Evolutionary conservation across 805 yeast genomes (phyloP).

Genomic region (Pichia paraexigua): DNA sequence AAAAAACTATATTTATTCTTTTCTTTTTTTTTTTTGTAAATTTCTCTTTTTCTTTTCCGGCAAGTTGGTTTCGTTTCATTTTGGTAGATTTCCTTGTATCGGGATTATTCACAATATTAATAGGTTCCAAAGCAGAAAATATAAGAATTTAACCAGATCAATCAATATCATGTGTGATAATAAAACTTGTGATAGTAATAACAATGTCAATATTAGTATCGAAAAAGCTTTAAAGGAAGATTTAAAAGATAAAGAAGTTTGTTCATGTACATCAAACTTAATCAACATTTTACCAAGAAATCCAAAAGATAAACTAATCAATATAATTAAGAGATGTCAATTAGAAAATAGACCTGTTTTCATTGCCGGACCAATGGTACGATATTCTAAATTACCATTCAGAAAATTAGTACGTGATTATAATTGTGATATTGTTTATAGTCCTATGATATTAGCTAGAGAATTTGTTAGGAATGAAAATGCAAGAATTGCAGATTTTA

Average conservation of each 20-base stretch:
- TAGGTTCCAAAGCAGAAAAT: not conserved
- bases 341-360: constrained; percentile 47
- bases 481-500: constrained; percentile 80
- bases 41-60: too few relatives aligned
- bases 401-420: constrained; percentile 70
- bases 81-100: not conserved
- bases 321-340: constrained; percentile 40
- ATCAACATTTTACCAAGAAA: constrained; percentile 25
- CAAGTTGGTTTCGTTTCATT: not conserved
- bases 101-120: not conserved
- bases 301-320: constrained; percentile 44
- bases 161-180: not conserved
- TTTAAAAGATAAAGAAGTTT: not conserved
- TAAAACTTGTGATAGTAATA: not conserved
- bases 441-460: constrained; percentile 95
- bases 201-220: not conserved
- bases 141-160: not conserved
- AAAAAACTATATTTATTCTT: not conserved
- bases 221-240: not conserved
- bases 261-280: constrained; percentile 12
- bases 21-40: not conserved
- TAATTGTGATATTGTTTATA: constrained; percentile 74
- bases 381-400: constrained; percentile 91
- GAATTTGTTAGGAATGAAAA: constrained; percentile 81
- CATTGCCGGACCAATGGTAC: constrained; percentile 92